Evolutionary conservation across 129 eudicot genomes (phyloP), one percentile per base, ranked within the genome.

Genomic region (Pittosporum tobira): DNA sequence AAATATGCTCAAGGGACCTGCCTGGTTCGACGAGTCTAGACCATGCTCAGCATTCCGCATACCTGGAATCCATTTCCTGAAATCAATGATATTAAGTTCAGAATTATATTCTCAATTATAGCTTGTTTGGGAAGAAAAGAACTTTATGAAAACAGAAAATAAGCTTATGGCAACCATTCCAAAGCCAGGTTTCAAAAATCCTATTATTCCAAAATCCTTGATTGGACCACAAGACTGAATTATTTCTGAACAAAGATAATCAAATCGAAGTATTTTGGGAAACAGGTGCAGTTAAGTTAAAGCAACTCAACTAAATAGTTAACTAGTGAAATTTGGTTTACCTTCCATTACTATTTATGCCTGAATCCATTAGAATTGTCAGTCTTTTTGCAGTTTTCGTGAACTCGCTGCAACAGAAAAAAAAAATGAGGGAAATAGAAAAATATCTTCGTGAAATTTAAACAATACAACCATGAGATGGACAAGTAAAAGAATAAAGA

Each of bases 21-120:
- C 50, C 73, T 65, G 79, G 60, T 70, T 78, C 5, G 88, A 78
- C 20, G 95, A 76, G 70, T 79, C 88, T 0, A 80, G 77, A 61
- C 79, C 79, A 38, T 74, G 71, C 47, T 82, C 82, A 45, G 63
- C 78, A 21, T 64, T 71, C 21, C 69, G 82, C 69, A 81, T 51
- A 34, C 77, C 78, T n/a, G 76, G 75, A 53, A 69, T 68, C 84
- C 79, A 72, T 61, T 74, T 77, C 72, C 94, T 85, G 80, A 31
- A 56, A n/a, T 6, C 3, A 26, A 53, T 6, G 40, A 8, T 34
- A 8, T n/a, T 1, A 53, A 26, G 57, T 56, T 56, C 45, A 31
- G 2, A 28, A 28, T 27, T 4, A 4, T 2, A 10, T 28, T 4
- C 14, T 5, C 23, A 14, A 4, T n/a, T n/a, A n/a, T 40, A 14